These are phyloP conservation scores for Mucor sp. DNA, from an alignment of 371 early-diverging fungal species.

Conservation along the genomic window DNA sequence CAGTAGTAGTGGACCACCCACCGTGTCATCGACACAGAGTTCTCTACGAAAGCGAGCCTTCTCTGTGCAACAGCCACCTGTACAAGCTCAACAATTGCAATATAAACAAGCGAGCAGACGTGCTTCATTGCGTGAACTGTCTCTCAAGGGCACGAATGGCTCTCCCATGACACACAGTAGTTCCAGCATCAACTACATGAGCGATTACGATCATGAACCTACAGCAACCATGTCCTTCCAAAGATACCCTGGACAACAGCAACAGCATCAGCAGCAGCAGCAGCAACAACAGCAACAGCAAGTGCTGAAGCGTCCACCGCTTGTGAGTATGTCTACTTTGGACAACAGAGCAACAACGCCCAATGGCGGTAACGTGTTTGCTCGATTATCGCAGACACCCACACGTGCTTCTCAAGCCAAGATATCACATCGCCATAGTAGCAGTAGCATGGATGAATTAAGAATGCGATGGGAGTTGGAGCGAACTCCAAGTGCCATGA, in stretches of 20 bases:
- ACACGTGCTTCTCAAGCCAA: constrained; percentile 51
- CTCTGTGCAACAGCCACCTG: constrained; percentile 32
- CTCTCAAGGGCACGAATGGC: constrained; percentile 18
- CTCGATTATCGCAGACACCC: constrained; percentile 45
- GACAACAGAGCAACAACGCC: constrained; percentile 30
- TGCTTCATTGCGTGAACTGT: constrained; percentile 41
- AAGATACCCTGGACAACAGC: constrained; percentile 10
- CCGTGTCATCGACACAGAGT: constrained; percentile 26
- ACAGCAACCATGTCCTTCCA: constrained; percentile 20
- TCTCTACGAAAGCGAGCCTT: constrained; percentile 28
- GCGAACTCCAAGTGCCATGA: constrained; percentile 32
- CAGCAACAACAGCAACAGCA: not conserved
- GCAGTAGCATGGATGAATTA: constrained; percentile 37
- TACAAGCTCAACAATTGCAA: constrained; percentile 12
- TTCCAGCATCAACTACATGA: constrained; percentile 3
- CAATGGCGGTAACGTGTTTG: constrained; percentile 41
- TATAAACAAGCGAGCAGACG: constrained; percentile 28
- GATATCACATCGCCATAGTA: constrained; percentile 36
- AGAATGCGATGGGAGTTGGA: constrained; percentile 23
- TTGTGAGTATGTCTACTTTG: constrained; percentile 10
- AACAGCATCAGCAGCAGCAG: not conserved
- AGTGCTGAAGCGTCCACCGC: not conserved
- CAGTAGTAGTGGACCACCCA: not conserved
- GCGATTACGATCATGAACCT: constrained; percentile 20
- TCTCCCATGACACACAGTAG: constrained; percentile 15